Evolutionary conservation across 2,329 filamentous ascomycete species (phyloP), one percentile per base, ranked within the genome.

Genomic region (Amylocarpus encephaloides): DNA sequence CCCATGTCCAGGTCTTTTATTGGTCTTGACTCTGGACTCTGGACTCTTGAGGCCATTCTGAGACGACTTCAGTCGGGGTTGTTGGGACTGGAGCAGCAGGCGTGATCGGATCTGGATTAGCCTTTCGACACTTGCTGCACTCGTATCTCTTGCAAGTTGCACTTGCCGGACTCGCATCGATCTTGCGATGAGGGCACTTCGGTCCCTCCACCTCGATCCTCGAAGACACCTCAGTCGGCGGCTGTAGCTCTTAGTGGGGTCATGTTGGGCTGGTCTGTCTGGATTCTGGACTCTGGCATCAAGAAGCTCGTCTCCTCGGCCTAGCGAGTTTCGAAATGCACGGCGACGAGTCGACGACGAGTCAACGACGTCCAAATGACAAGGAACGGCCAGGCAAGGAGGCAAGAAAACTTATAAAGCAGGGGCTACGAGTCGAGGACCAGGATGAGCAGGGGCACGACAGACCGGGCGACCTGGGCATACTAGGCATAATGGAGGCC

Each of bases 61-160:
- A 59, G 54, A 54, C 53, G 53, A 48, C 49, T 50, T 43, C 16
- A 34, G 44, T 47, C 45, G 46, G 49, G 48, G 32, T 49, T 29
- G 39, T 51, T 42, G 46, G 40, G 47, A 46, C 48, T 43, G 45
- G 46, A 43, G 45, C 49, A 50, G 51, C 51, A 52, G 47, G 50
- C 52, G 34, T 54, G 40, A 51, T 52, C 57, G 47, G 39, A 56
- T 54, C 9, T 30, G 55, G 55, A 46, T 52, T 56, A 53, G 57
- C 36, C 40, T 18, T 22, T 12, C 29, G 30, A 42, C 33, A 45
- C 46, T 46, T 45, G 26, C 40, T 42, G 39, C 39, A 26, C 39
- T n/a, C n/a, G n/a, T n/a, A n/a, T n/a, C n/a, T n/a, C n/a, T n/a
- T n/a, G n/a, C n/a, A n/a, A n/a, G n/a, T n/a, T 26, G 22, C 22